Conservation (phyloP, 225 moss, liverwort and hornwort genomes). For the Thuidium tamariscinum region DNA sequence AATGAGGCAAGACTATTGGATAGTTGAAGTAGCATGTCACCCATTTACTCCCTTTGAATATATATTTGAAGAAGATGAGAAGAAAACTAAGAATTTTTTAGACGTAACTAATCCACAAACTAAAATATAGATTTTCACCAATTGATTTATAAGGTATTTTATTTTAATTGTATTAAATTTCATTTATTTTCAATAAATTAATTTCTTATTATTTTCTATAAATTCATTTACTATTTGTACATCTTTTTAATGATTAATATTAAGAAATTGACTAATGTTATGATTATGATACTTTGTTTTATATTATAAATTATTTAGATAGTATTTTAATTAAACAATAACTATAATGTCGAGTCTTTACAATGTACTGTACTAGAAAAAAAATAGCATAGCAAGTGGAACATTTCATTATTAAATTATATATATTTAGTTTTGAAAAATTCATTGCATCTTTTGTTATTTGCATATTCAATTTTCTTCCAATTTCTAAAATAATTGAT, state of each 20-base stretch:
- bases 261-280: neutral
- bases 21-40: neutral
- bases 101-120: no score
- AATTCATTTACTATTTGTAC: neutral
- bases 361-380: no score
- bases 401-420: neutral
- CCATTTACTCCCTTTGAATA: no score
- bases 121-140: neutral
- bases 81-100: neutral
- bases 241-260: neutral
- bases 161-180: neutral
- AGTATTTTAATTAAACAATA: neutral
- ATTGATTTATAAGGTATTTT: neutral
- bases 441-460: neutral
- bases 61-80: no score
- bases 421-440: no score
- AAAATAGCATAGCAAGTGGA: neutral
- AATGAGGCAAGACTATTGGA: neutral
- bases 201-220: neutral
- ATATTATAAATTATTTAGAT: neutral
- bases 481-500: neutral
- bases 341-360: neutral
- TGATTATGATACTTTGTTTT: neutral
- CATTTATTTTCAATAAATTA: neutral
- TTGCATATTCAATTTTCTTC: accelerated